Evolutionary conservation across 345 rosid genomes (phyloP), one percentile per base, ranked within the genome.

Genomic region (Erucastrum elatum): DNA sequence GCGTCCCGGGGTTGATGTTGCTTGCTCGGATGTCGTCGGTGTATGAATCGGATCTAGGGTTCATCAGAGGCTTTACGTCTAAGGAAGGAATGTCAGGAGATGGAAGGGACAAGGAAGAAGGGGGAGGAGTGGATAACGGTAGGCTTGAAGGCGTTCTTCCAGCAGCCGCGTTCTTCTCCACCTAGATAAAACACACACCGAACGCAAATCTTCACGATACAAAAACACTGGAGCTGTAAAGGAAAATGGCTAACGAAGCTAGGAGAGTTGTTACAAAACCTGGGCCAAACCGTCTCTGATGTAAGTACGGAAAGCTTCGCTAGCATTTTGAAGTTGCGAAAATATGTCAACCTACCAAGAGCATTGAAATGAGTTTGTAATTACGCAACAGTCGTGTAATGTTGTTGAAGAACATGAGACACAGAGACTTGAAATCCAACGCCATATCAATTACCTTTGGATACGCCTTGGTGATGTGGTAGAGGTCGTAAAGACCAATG

Each of bases 261-360:
- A 4, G 12, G 78, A 41, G 12, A 67, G 68, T 68, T 29, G 51
- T 62, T 30, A 77, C 89, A 41, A 29, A 67, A 96, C 99, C 99
- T 96, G 96, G 34, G 98, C 95, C 66, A 96, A 84, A 68, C 99
- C 99, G 77, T 96, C 99, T 81, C 96, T 92, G 59, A 96, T 96
- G 83, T 96, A 96, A 55, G 97, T 96, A 37, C 99, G 93, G 77
- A 96, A 96, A 3, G 99, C 98, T 83, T 96, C 99, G 8, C 99
- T 96, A 63, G 99, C 99, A 87, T 96, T 96, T 84, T 93, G 99
- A 70, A 96, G 98, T 79, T 93, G 99, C 75, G 97, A 73, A 72
- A 93, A 96, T 77, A 96, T 96, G 85, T 96, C 97, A 59, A 93
- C 99, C 99, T 96, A 81, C 46, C 46, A 8, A n/a, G 56, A 68